Conservation (phyloP, 495 filamentous ascomycete species). For the Aspergillus kassunensis region DNA sequence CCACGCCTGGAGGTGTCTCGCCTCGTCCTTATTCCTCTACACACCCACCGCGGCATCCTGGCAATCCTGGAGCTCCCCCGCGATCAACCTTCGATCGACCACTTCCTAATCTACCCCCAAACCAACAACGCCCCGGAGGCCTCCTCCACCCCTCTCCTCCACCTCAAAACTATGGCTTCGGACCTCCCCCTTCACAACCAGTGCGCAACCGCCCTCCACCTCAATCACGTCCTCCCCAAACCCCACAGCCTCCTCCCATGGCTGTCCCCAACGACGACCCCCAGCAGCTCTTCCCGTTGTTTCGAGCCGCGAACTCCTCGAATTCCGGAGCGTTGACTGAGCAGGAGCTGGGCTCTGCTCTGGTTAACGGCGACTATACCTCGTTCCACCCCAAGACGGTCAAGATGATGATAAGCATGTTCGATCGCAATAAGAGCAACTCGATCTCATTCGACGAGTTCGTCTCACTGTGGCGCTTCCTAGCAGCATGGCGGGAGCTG, state of each 20-base stretch:
- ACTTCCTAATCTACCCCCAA: conserved; percentile 28
- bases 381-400: conserved; percentile 95
- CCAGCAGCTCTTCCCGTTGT: conserved; percentile 69
- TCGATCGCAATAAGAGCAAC: conserved; percentile 81
- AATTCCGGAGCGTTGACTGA: conserved; percentile 81
- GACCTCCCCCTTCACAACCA: conserved; percentile 47
- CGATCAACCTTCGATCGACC: conserved; percentile 26
- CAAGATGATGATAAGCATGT: conserved; percentile 98
- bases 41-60: conserved; percentile 22
- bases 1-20: conserved; percentile 26
- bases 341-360: conserved; percentile 79
- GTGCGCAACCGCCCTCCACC: conserved; percentile 50
- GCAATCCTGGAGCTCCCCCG: conserved; percentile 21
- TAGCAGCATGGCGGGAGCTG: conserved; percentile 86
- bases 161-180: conserved; percentile 57
- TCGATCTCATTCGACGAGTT: conserved; percentile 95
- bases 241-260: conserved; percentile 55
- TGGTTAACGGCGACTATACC: conserved; percentile 95
- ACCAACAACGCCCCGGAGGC: conserved; percentile 29
- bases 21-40: conserved; percentile 31
- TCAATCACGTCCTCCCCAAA: conserved; percentile 55
- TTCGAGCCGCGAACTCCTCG: conserved; percentile 84
- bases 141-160: conserved; percentile 51
- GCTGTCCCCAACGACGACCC: conserved; percentile 60
- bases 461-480: conserved; percentile 87